A percentile compares a stretch with the other conserved stretches of the same genome.
These are phyloP conservation scores for Cyclostephanos tholiformis DNA, from an alignment of 108 stramenopile genomes.

Conservation along the genomic window DNA sequence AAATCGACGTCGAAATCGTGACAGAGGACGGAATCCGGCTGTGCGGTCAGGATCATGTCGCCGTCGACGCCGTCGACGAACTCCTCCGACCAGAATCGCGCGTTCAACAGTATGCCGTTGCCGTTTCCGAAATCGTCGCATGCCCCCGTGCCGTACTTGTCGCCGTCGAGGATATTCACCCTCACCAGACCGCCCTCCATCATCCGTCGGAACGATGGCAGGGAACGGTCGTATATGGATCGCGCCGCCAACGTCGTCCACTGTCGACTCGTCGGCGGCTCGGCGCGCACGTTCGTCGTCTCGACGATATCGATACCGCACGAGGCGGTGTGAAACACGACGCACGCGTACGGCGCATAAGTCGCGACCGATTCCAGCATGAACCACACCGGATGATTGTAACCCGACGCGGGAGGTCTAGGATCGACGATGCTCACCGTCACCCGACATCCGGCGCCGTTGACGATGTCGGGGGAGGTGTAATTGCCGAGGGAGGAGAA, in stretches of 20 bases:
- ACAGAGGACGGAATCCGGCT: neutral
- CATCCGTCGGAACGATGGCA: constrained; percentile 7
- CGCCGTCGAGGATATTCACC: neutral
- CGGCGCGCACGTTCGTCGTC: neutral
- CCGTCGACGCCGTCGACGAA: neutral
- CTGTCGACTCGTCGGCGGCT: neutral
- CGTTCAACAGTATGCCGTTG: neutral
- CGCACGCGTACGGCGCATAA: neutral
- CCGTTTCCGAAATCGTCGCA: neutral
- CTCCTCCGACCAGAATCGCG: neutral
- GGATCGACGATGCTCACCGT: neutral
- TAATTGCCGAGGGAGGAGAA: neutral
- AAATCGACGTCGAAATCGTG: neutral
- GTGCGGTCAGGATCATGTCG: neutral
- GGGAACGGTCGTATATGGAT: neutral
- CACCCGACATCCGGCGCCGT: neutral
- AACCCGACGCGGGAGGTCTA: neutral
- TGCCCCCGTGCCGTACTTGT: neutral
- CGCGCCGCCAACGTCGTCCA: neutral
- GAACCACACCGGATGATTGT: neutral
- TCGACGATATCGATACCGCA: neutral
- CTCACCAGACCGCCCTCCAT: neutral
- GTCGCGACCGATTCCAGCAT: neutral
- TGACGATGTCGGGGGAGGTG: neutral
- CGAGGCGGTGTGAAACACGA: neutral